phyloP scores from a whole-genome alignment of 78 protist species.

The Trichosphaerium sp. region DNA sequence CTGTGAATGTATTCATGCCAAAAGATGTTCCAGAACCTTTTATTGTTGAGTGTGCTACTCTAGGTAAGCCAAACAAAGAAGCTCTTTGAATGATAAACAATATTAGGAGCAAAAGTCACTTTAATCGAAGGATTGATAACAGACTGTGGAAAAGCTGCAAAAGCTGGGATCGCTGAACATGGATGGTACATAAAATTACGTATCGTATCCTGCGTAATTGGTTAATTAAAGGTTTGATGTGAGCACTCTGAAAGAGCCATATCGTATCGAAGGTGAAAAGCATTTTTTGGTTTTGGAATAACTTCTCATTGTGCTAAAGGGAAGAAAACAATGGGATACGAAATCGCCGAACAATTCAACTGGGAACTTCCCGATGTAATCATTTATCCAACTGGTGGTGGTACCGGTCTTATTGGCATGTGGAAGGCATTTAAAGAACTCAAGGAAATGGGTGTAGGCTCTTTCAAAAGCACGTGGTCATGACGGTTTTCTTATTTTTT shows the following conservation, averaged over 20 bases:
- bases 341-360: neutral
- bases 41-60: no score
- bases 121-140: conserved; percentile 1
- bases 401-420: conserved; percentile 1
- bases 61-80: neutral
- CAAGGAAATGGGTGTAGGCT: conserved; percentile 1
- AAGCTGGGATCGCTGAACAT: no score
- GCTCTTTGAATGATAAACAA: no score
- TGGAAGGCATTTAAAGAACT: conserved; percentile 6
- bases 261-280: conserved; percentile 1
- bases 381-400: conserved; percentile 6
- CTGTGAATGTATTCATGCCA: neutral
- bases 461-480: no score
- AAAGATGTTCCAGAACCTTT: no score
- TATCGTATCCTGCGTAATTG: neutral
- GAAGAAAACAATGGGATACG: conserved; percentile 7
- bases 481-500: no score
- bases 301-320: no score
- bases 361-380: conserved; percentile 4
- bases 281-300: no score
- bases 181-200: no score
- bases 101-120: neutral
- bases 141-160: neutral
- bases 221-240: neutral
- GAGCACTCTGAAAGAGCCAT: conserved; percentile 3